Conservation (phyloP, 2,329 filamentous ascomycete genomes). For the Neonectria sp. region DNA sequence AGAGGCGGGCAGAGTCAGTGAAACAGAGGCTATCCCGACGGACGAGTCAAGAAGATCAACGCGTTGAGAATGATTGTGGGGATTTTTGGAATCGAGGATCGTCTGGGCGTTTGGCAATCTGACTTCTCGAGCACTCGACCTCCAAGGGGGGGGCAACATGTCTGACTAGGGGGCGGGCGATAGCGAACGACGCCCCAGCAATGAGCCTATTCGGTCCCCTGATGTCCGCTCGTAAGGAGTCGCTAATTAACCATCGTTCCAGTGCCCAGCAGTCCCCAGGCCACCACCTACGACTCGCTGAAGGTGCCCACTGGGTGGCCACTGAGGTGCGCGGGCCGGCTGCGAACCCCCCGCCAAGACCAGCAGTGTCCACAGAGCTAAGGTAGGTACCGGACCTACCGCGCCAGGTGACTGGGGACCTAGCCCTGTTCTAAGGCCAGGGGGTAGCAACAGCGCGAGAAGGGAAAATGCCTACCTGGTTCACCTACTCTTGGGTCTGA, state of each 20-base stretch:
- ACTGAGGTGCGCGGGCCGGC: constrained; percentile 13
- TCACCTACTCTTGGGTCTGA: neutral
- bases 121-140: constrained; percentile 35
- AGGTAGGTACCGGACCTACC: constrained; percentile 8
- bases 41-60: constrained; percentile 31
- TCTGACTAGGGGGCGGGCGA: constrained; percentile 27
- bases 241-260: constrained; percentile 37
- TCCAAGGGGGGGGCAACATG: constrained; percentile 38
- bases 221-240: constrained; percentile 25
- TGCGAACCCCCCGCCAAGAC: constrained; percentile 7
- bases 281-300: constrained; percentile 12
- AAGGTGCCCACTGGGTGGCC: constrained; percentile 22
- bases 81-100: constrained; percentile 30
- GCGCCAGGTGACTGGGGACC: constrained; percentile 20
- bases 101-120: constrained; percentile 33
- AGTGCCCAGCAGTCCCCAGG: constrained; percentile 23
- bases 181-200: constrained; percentile 15
- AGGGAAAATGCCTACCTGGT: neutral
- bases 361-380: constrained; percentile 28
- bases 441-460: constrained; percentile 1
- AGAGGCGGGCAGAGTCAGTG: constrained; percentile 23
- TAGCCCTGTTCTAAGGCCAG: constrained; percentile 4
- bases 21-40: constrained; percentile 32
- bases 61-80: constrained; percentile 42
- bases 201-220: constrained; percentile 34